phyloP scores from a whole-genome alignment of 2,329 filamentous ascomycete species.

The Microdochium trichocladiopsis region DNA sequence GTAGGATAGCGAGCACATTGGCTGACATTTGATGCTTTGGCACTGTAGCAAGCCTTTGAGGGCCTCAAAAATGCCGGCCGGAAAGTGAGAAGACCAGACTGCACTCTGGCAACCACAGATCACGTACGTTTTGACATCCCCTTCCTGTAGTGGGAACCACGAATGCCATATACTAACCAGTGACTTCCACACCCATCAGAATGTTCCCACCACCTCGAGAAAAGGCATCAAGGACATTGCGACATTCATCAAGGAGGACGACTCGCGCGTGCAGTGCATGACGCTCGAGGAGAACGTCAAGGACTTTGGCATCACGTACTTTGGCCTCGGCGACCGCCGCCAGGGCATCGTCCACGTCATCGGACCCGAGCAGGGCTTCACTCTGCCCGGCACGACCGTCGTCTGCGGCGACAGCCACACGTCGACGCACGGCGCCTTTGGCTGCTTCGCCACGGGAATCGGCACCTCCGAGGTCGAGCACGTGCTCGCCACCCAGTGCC shows the following conservation, averaged over 20 bases:
- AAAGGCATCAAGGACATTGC: constrained; percentile 92
- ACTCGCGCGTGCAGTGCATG: constrained; percentile 88
- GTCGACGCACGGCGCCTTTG: constrained; percentile 95
- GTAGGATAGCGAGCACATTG: too few species aligned
- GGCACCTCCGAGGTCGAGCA: constrained; percentile 98
- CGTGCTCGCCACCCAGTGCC: constrained; percentile 90
- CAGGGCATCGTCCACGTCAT: constrained; percentile 99
- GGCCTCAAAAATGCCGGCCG: constrained; percentile 84
- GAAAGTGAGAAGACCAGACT: constrained; percentile 87
- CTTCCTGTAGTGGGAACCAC: neutral
- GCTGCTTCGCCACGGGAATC: constrained; percentile 90
- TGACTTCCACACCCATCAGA: constrained; percentile 42
- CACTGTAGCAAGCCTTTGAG: constrained; percentile 83
- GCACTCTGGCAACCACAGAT: constrained; percentile 92
- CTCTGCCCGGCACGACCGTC: constrained; percentile 90
- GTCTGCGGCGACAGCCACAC: constrained; percentile 98
- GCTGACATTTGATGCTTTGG: too few species aligned
- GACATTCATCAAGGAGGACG: constrained; percentile 89
- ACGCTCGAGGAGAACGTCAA: constrained; percentile 97
- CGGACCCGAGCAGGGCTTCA: constrained; percentile 97
- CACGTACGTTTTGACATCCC: constrained; percentile 59
- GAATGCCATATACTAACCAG: neutral
- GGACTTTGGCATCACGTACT: constrained; percentile 94
- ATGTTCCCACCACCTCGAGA: constrained; percentile 84
- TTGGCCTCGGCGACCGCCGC: constrained; percentile 90